Base-by-base conservation (phyloP, 2,329 filamentous ascomycete genomes). In the Nigrospora osmanthi region DNA sequence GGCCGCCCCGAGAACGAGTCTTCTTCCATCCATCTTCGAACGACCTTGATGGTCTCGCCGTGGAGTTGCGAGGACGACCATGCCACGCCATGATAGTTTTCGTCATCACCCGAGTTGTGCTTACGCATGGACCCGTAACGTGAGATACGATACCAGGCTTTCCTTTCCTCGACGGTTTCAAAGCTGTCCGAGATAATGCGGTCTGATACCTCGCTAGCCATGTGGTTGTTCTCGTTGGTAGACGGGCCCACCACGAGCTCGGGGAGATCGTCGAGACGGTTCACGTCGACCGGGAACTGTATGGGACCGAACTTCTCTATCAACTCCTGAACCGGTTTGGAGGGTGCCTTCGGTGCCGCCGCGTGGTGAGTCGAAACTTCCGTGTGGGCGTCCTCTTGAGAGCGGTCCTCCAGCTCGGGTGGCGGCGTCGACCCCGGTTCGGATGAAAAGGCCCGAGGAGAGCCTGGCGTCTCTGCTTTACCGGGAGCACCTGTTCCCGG, bases 11-110 rank as follows among this genome's bases (percentile, higher is more conserved):
- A 67, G 28, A 78, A 75, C 0, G 76, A 76, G 52, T 81, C 80
- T 52, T 83, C 76, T 52, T 82, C 77, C 71, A 83, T 80, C 81
- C 81, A 85, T 23, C 78, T 70, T 23, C 75, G 70, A 15, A 85
- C 80, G 35, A 79, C 78, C 46, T 73, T 71, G 47, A 80, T 68
- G 1, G 73, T 77, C 10, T 78, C 71, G 12, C 62, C 59, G 19
- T 76, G 76, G 2, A 80, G 62, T 7, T 69, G 61, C 0, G 80
- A 83, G n/a, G 67, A 62, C 4, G 56, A 50, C 81, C 81, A 85
- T 3, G 67, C 64, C n/a, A 81, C 69, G 10, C 75, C 71, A 15
- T 74, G 66, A 56, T 84, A 85, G 50, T 72, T 75, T 10, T 81
- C 77, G 41, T 80, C 76, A 38, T 80, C 72, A 36, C 75, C 78